A percentile compares a stretch with the other conserved stretches of the same genome.
Conservation (phyloP, 75 land plant species). For the Pinus tabuliformis region DNA sequence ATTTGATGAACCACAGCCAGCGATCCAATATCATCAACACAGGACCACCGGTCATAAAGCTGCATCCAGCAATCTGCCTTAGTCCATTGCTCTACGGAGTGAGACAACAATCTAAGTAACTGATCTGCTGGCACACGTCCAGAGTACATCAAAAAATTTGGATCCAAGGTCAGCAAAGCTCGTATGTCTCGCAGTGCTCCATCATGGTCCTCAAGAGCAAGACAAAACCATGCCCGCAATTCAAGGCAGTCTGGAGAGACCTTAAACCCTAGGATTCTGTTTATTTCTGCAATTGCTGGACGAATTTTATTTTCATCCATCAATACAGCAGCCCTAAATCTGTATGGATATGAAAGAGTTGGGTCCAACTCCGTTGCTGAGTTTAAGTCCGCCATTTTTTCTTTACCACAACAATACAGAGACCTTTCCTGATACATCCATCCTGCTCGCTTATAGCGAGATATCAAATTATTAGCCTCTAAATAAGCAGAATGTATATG, state of each 20-base stretch:
- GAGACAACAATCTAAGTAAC: slow-evolving; percentile 47
- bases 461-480: slow-evolving; percentile 32
- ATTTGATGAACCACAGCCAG: slow-evolving; percentile 88
- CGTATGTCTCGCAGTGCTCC: slow-evolving; percentile 67
- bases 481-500: slow-evolving; percentile 49
- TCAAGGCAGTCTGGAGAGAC: slow-evolving; percentile 78
- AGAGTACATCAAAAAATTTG: slow-evolving; percentile 69
- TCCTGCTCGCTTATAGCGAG: slow-evolving; percentile 41
- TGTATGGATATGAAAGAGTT: slow-evolving; percentile 81
- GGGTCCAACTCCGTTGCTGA: slow-evolving; percentile 83
- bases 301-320: slow-evolving; percentile 69
- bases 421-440: slow-evolving; percentile 97
- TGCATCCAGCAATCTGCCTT: slow-evolving; percentile 95
- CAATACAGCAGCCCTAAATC: slow-evolving; percentile 63
- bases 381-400: slow-evolving; percentile 67
- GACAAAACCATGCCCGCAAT: slow-evolving; percentile 68
- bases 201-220: slow-evolving; percentile 66
- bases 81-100: slow-evolving; percentile 58
- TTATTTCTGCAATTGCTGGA: slow-evolving; percentile 72
- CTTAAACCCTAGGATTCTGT: slow-evolving; percentile 72
- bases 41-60: slow-evolving; percentile 88
- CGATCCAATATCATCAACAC: slow-evolving; percentile 91
- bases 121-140: slow-evolving; percentile 64
- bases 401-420: slow-evolving; percentile 68
- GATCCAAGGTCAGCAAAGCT: slow-evolving; percentile 74